phyloP scores from a whole-genome alignment of 2,329 filamentous ascomycete genomes.

The Didymellaceae sp. region DNA sequence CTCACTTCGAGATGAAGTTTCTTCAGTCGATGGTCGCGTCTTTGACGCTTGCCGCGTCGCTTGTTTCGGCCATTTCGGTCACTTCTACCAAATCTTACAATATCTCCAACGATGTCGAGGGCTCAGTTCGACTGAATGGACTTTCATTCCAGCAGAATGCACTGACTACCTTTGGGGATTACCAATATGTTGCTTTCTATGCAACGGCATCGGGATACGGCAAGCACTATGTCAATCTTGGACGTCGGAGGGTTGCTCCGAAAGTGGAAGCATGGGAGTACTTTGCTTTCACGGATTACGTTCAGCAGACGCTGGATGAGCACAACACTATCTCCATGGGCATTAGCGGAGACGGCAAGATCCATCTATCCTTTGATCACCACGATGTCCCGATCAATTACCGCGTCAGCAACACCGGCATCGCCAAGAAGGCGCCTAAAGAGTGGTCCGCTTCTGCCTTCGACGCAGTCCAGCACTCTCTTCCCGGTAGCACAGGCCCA shows the following conservation, averaged over 20 bases:
- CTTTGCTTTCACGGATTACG: slow-evolving; percentile 57
- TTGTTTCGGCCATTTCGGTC: slow-evolving; percentile 32
- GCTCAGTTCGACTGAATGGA: slow-evolving; percentile 53
- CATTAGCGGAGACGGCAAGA: slow-evolving; percentile 60
- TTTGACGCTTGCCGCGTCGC: slow-evolving; percentile 20
- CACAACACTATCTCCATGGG: slow-evolving; percentile 63
- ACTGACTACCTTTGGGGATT: slow-evolving; percentile 55
- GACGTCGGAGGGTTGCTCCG: slow-evolving; percentile 52
- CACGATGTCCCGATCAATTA: slow-evolving; percentile 51
- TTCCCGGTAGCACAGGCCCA: slow-evolving; percentile 41
- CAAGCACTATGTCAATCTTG: slow-evolving; percentile 53
- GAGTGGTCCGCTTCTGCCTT: slow-evolving; percentile 40
- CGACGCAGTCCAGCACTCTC: slow-evolving; percentile 35
- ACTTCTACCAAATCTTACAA: slow-evolving; percentile 38
- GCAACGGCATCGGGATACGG: slow-evolving; percentile 41
- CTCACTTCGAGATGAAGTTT: slow-evolving; percentile 24
- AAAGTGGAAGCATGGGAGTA: slow-evolving; percentile 53
- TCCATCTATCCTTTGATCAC: slow-evolving; percentile 61
- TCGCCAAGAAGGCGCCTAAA: slow-evolving; percentile 39
- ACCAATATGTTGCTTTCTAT: slow-evolving; percentile 60
- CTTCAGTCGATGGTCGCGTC: slow-evolving; percentile 15
- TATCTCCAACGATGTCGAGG: slow-evolving; percentile 43
- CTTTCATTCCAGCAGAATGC: slow-evolving; percentile 59
- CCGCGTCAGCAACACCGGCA: slow-evolving; percentile 39
- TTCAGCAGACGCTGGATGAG: slow-evolving; percentile 58